A percentile compares a stretch with the other conserved stretches of the same genome.
phyloP scores from a whole-genome alignment of 495 filamentous ascomycete genomes.

The Neurospora sp. region DNA sequence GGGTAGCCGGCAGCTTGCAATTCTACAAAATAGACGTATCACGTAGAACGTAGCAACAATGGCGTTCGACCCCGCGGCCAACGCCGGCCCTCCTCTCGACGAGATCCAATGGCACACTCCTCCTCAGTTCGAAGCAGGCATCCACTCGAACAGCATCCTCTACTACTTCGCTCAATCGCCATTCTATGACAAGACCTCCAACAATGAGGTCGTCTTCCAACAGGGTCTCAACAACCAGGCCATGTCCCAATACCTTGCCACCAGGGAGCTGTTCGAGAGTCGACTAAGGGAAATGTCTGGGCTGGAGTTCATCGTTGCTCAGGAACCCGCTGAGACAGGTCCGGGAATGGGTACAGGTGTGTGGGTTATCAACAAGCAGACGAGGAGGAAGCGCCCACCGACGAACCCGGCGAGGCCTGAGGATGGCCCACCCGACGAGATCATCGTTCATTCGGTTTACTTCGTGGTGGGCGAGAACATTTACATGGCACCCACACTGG shows the following conservation, averaged over 20 bases:
- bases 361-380: slow-evolving; percentile 91
- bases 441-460: slow-evolving; percentile 66
- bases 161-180: slow-evolving; percentile 86
- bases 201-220: slow-evolving; percentile 67
- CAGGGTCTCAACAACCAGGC: slow-evolving; percentile 65
- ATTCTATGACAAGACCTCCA: slow-evolving; percentile 83
- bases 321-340: slow-evolving; percentile 59
- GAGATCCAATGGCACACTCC: slow-evolving; percentile 69
- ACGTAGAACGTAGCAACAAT: not conserved
- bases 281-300: slow-evolving; percentile 70
- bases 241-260: slow-evolving; percentile 47
- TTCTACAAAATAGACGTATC: not conserved
- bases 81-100: slow-evolving; percentile 54
- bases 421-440: slow-evolving; percentile 47
- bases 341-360: slow-evolving; percentile 58
- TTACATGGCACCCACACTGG: slow-evolving; percentile 79
- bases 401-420: not conserved
- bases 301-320: slow-evolving; percentile 70
- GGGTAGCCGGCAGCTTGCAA: no score
- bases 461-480: slow-evolving; percentile 79
- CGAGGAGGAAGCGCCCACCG: slow-evolving; percentile 45
- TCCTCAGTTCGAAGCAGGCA: slow-evolving; percentile 44
- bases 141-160: slow-evolving; percentile 60
- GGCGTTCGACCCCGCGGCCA: slow-evolving; percentile 3
- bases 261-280: slow-evolving; percentile 70